These are phyloP conservation scores for Phyllosticta capitalensis DNA, from an alignment of 2,329 filamentous ascomycete species.

Conservation along the genomic window DNA sequence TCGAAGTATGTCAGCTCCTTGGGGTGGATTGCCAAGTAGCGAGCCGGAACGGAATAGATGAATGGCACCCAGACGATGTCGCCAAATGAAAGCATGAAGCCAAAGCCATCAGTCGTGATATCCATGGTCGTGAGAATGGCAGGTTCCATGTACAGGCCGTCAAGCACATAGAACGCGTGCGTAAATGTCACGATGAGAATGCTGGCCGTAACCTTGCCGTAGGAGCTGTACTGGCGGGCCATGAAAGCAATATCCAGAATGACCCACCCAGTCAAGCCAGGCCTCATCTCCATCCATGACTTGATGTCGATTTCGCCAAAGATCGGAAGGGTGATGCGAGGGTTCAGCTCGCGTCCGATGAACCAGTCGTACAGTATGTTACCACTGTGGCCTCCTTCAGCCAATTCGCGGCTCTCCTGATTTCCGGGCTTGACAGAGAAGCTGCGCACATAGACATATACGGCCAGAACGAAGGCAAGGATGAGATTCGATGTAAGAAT, in stretches of 20 bases:
- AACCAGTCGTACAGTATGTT: slow-evolving; percentile 94
- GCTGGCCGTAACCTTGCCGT: slow-evolving; percentile 75
- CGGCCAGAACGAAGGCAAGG: slow-evolving; percentile 62
- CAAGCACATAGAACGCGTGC: slow-evolving; percentile 75
- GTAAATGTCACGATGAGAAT: slow-evolving; percentile 70
- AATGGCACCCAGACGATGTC: slow-evolving; percentile 92
- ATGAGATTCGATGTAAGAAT: slow-evolving; percentile 75
- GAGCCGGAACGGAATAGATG: slow-evolving; percentile 72
- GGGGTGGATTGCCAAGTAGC: slow-evolving; percentile 77
- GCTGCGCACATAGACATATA: slow-evolving; percentile 71
- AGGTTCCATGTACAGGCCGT: slow-evolving; percentile 78
- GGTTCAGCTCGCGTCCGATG: slow-evolving; percentile 92
- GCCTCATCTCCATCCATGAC: slow-evolving; percentile 80
- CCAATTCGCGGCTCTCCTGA: slow-evolving; percentile 63
- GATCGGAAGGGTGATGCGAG: slow-evolving; percentile 66
- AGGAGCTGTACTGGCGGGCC: slow-evolving; percentile 78
- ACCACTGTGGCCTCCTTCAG: slow-evolving; percentile 69
- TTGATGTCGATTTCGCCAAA: slow-evolving; percentile 87
- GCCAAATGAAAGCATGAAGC: slow-evolving; percentile 89
- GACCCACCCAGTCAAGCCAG: slow-evolving; percentile 82
- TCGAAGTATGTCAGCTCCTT: slow-evolving; percentile 64
- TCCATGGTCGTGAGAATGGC: slow-evolving; percentile 91
- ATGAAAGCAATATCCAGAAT: slow-evolving; percentile 76
- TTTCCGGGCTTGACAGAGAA: slow-evolving; percentile 75
- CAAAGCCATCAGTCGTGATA: slow-evolving; percentile 85